These are phyloP conservation scores for Omphalea diandra DNA, from an alignment of 441 rosid species.

Conservation along the genomic window DNA sequence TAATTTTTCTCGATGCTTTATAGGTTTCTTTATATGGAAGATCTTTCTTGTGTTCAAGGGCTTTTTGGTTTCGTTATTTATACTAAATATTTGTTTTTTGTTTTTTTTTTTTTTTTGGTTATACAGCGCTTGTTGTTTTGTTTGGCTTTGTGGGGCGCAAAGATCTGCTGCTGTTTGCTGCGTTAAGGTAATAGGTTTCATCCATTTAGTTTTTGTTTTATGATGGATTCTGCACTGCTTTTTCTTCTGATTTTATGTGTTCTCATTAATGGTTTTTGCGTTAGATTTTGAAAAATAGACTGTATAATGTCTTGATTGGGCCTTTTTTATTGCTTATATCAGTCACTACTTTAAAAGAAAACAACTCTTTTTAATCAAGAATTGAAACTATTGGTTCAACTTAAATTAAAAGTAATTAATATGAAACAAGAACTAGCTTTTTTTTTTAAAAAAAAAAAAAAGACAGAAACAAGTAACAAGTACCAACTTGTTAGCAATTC, in stretches of 20 bases:
- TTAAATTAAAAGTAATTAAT: not conserved
- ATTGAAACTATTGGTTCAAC: constrained; percentile 2
- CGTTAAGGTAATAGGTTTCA: constrained; percentile 24
- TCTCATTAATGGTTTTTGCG: constrained; percentile 1
- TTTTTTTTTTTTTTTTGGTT: constrained; percentile 9
- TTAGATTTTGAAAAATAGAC: constrained; percentile 4
- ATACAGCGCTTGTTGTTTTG: constrained; percentile 25
- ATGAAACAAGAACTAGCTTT: no score
- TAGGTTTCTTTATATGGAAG: constrained; percentile 25
- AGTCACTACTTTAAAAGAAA: constrained; percentile 9
- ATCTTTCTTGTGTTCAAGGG: constrained; percentile 18
- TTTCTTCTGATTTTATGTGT: constrained; percentile 30
- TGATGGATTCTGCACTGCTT: not conserved
- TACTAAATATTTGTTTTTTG: not conserved
- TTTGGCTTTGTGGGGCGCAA: constrained; percentile 26
- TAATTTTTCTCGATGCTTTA: constrained; percentile 33
- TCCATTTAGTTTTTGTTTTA: not conserved
- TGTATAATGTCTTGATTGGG: not conserved
- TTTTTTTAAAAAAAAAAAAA: no score
- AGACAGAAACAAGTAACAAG: not conserved
- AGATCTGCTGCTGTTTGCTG: constrained; percentile 16
- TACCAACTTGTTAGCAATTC: not conserved
- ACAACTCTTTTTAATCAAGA: not conserved
- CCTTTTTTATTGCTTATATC: constrained; percentile 2
- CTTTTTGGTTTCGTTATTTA: constrained; percentile 11